Conservation (phyloP, 257 asterid species). For the Salvia hispanica region DNA sequence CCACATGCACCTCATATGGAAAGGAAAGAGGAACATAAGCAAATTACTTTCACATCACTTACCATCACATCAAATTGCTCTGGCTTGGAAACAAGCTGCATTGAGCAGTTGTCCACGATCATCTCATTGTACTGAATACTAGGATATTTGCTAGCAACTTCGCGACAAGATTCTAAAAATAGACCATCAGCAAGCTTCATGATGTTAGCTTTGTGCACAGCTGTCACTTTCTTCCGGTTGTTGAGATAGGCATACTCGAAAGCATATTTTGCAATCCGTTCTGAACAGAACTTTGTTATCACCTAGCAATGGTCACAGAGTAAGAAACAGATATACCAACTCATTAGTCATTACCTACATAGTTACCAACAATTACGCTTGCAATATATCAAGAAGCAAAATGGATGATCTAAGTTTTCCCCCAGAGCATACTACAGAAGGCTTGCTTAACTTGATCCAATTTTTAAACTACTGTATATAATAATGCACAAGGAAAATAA, state of each 20-base stretch:
- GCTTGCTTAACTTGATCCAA: neutral
- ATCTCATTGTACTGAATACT: slow-evolving; percentile 84
- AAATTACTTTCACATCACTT: slow-evolving; percentile 16
- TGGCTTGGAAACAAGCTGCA: slow-evolving; percentile 99
- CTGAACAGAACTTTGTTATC: slow-evolving; percentile 96
- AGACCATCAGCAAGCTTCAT: slow-evolving; percentile 99
- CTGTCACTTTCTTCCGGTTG: slow-evolving; percentile 92
- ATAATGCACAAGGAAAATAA: neutral
- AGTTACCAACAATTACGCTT: neutral
- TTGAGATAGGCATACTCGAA: slow-evolving; percentile 98
- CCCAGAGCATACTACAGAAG: slow-evolving; percentile 7
- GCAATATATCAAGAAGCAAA: neutral
- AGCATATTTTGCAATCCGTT: slow-evolving; percentile 93
- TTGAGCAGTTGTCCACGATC: slow-evolving; percentile 96
- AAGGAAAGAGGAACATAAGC: slow-evolving; percentile 3
- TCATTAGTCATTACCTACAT: neutral
- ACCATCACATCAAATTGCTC: slow-evolving; percentile 99
- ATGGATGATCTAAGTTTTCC: neutral
- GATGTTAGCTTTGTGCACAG: slow-evolving; percentile 98
- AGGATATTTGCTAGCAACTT: slow-evolving; percentile 86
- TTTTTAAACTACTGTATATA: too few relatives aligned
- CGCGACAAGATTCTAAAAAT: slow-evolving; percentile 93
- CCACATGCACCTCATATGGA: neutral
- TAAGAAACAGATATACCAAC: slow-evolving; percentile 38
- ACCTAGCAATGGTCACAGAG: slow-evolving; percentile 65